Evolutionary conservation across 257 asterid species (phyloP), one percentile per base, ranked within the genome.

Genomic region (Vinca minor): DNA sequence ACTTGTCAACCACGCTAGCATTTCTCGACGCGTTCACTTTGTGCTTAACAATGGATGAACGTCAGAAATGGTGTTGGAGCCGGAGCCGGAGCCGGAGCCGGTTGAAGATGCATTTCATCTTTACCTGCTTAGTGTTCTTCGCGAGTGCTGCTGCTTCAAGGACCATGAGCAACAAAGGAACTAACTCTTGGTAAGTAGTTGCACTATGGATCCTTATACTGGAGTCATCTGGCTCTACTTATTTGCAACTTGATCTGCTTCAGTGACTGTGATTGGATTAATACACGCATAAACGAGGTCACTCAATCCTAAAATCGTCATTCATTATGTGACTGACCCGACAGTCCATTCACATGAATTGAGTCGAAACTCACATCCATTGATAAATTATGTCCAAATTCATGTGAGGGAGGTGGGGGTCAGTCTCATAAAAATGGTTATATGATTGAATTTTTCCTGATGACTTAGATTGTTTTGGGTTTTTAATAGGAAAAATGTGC

Each of bases 401-500:
- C 57, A 28, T 21, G 4, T 13, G 21, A 25, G 35, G 1, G 32
- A 23, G 32, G 21, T 26, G 32, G 4, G 21, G 21, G 48, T n/a
- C 7, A 63, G 21, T 28, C n/a, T n/a, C n/a, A 8, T n/a, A n/a
- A 34, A 25, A 17, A 26, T 7, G 4, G 0, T 62, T 42, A 23
- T 26, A 8, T 17, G 38, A 57, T 45, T 65, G 26, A 45, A 8
- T 21, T 31, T 45, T 44, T 45, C 29, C 20, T 28, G 4, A 29
- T 11, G 35, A 46, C 29, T 55, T n/a, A n/a, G n/a, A n/a, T n/a
- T n/a, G n/a, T 32, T 52, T 54, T 67, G 25, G 32, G 34, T 60
- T 29, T 76, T 56, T 36, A 18, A n/a, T 66, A 78, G 83, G 79
- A 66, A 59, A 32, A 32, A 29, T 4, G 12, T 23, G 64, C 56